Base-by-base conservation (phyloP, 805 yeast species). In the Starmerella sp. region DNA sequence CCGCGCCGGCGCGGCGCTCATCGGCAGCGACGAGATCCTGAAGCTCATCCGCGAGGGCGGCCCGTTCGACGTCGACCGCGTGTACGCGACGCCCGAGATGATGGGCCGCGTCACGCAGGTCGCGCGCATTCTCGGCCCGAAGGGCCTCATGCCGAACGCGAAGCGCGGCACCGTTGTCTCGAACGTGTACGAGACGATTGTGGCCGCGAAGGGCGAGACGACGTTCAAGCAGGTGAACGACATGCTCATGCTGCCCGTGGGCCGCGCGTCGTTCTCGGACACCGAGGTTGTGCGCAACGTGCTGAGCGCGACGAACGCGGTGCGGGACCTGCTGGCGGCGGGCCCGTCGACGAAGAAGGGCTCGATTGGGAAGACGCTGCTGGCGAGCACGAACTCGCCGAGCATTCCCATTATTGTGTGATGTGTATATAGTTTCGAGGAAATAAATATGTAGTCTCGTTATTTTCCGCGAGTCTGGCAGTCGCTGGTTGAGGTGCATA, bases 41-140 rank as follows among this genome's bases (percentile, higher is more conserved):
- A 82, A 81, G 36, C 67, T 75, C 51, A 83, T 91, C 60, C 48
- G 61, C 22, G 60, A 58, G 47, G 41, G 39, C 22, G 39, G 39
- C 28, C 51, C 58, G 1, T 64, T 80, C 35, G 76, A 78, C 59
- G 84, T 82, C 63, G 89, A 88, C 64, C 83, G 82, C 64, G 81
- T 88, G 48, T 83, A 84, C 66, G 95, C 96, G 6, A 84, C 96
- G 1, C 86, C 95, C 1, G 96, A 86, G 38, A 79, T 88, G 55
- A 77, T 78, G 28, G 69, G 77, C n/a, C 75, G 76, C 30, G 73
- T 93, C 60, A 66, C 63, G n/a, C 77, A 78, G 55, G 72, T 87
- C 28, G 96, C 93, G n/a, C 79, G 89, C 65, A 72, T 77, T 10
- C 76, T 93, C 62, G 97, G 97, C 56, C 95, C 95, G 35, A 81